Evolutionary conservation across 2,329 filamentous ascomycete genomes (phyloP), one percentile per base, ranked within the genome.

Genomic region (Aplosporella prunicola): DNA sequence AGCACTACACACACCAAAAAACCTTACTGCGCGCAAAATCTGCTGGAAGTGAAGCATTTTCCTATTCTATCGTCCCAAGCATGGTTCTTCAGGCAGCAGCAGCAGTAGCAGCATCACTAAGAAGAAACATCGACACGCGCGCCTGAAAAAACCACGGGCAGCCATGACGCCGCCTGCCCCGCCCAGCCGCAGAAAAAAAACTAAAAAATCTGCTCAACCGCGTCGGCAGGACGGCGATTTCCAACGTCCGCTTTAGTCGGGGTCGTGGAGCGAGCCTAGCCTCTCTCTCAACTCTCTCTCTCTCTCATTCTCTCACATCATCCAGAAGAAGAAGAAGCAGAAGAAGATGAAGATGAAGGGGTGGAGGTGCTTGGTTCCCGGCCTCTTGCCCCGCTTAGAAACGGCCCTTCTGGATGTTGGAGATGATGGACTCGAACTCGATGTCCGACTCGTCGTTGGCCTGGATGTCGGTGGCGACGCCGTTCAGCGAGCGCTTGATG

Each of bases 391-490:
- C 41, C 37, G 42, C 50, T 60, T 67, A 69, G 38, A 34, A 35
- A 50, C 66, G 66, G 43, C 66, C 66, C 63, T 68, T 70, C 57
- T 62, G 62, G 42, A 68, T 66, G 43, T 61, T 58, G 45, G 49
- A 51, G 62, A 86, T 66, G 57, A 89, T 71, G 55, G 69, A 72
- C 47, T 82, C 76, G 63, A 77, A 79, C 68, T 88, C 82, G 57
- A 91, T 82, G 62, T 89, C 83, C 62, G 86, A 81, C 50, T 67
- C 64, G 62, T 89, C 83, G 69, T 88, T 88, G 68, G 82, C 83
- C 71, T 91, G 83, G 53, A 88, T 72, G 61, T 89, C 83, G 52
- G 70, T 67, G 44, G 80, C 80, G 51, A 89, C 67, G 46, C 82
- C 83, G 57, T 76, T 82, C 46, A 91, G 74, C 34, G 81, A 64